phyloP scores from a whole-genome alignment of 169 alveolate genomes.

The Plasmodium berghei region DNA sequence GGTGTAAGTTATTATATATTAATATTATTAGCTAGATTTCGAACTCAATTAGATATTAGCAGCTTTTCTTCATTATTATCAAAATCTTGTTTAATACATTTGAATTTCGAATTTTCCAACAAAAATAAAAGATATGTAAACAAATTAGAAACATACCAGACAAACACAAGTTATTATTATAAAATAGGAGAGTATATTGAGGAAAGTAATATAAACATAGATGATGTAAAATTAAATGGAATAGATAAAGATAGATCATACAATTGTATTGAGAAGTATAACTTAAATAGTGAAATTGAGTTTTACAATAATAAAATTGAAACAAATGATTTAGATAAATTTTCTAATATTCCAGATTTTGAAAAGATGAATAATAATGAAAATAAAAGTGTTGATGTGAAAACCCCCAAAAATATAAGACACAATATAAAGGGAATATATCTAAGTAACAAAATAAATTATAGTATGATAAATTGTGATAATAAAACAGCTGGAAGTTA shows the following conservation, averaged over 20 bases:
- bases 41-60: background rate
- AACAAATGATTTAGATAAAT: too few species aligned
- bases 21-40: slow-evolving; percentile 32
- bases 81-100: slow-evolving; percentile 19
- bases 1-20: slow-evolving; percentile 68
- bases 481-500: background rate
- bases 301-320: too few species aligned
- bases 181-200: slow-evolving; percentile 15
- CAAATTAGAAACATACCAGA: background rate
- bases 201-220: background rate
- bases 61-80: slow-evolving; percentile 30
- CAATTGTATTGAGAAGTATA: too few species aligned
- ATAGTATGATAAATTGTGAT: background rate
- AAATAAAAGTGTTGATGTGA: background rate
- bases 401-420: too few species aligned
- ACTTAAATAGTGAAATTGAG: too few species aligned
- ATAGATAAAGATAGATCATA: too few species aligned
- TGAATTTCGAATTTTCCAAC: slow-evolving; percentile 29
- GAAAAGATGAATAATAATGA: background rate
- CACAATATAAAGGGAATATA: slow-evolving; percentile 33
- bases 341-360: too few species aligned
- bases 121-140: slow-evolving; percentile 36
- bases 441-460: slow-evolving; percentile 42
- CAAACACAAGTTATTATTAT: slow-evolving; percentile 4
- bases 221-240: background rate